These are phyloP conservation scores for Russula abietina DNA, from an alignment of 768 basidiomycete genomes.

Conservation along the genomic window DNA sequence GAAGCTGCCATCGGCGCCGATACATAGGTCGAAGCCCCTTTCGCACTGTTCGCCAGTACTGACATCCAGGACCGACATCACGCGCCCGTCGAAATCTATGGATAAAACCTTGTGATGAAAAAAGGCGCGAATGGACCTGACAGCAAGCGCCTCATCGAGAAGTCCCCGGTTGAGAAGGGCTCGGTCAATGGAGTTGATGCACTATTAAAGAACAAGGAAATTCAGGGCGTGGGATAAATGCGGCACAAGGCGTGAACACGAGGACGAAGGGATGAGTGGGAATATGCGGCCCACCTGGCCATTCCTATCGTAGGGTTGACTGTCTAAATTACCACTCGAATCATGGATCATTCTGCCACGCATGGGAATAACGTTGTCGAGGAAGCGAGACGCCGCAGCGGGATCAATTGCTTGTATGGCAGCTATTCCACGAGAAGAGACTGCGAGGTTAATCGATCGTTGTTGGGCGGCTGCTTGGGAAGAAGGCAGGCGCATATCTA, in stretches of 20 bases:
- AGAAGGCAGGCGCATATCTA: conserved; percentile 70
- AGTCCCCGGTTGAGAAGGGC: conserved; percentile 80
- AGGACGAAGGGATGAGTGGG: conserved; percentile 10
- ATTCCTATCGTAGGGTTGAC: conserved; percentile 82
- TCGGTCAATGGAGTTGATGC: conserved; percentile 91
- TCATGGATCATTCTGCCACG: conserved; percentile 93
- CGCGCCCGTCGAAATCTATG: conserved; percentile 66
- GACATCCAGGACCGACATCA: conserved; percentile 47
- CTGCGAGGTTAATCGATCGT: conserved; percentile 93
- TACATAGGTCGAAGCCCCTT: conserved; percentile 66
- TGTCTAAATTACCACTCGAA: conserved; percentile 60
- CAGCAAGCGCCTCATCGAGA: conserved; percentile 64
- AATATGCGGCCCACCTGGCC: conserved; percentile 59
- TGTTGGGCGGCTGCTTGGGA: conserved; percentile 61
- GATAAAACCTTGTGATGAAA: conserved; percentile 79
- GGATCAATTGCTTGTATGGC: conserved; percentile 80
- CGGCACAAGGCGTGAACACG: conserved; percentile 25
- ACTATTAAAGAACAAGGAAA: conserved; percentile 43
- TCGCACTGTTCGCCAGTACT: conserved; percentile 39
- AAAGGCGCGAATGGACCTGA: conserved; percentile 57
- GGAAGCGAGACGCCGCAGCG: conserved; percentile 58
- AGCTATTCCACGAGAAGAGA: conserved; percentile 88
- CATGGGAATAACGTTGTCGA: conserved; percentile 86
- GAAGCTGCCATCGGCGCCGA: conserved; percentile 94
- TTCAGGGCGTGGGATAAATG: conserved; percentile 29